These are phyloP conservation scores for Skeletonema potamos DNA, from an alignment of 108 stramenopile species.

Conservation along the genomic window DNA sequence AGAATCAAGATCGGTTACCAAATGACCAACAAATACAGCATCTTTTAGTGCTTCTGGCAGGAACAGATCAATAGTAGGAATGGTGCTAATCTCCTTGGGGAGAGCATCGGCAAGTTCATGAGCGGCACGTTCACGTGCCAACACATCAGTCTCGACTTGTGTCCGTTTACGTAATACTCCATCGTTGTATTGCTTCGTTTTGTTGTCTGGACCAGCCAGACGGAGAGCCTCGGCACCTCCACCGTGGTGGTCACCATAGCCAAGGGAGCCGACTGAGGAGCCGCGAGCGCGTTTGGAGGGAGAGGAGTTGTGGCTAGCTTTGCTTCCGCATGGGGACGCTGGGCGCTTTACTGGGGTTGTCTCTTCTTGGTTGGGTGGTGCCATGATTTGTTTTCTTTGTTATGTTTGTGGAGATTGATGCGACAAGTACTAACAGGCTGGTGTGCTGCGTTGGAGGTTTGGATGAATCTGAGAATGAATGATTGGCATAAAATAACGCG, in stretches of 20 bases:
- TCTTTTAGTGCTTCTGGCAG: constrained; percentile 49
- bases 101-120: constrained; percentile 43
- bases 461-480: too few relatives aligned
- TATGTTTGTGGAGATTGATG: too few relatives aligned
- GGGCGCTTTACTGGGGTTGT: background rate
- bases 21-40: constrained; percentile 69
- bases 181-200: constrained; percentile 17
- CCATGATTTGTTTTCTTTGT: too few relatives aligned
- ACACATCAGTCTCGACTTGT: constrained; percentile 46
- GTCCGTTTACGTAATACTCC: constrained; percentile 45
- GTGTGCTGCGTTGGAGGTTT: too few relatives aligned
- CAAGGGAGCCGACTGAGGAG: background rate
- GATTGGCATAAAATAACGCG: too few relatives aligned
- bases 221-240: constrained; percentile 29
- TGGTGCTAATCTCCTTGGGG: constrained; percentile 24
- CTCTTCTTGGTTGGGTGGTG: background rate
- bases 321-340: background rate
- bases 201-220: constrained; percentile 9
- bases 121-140: constrained; percentile 45
- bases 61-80: constrained; percentile 49
- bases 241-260: constrained; percentile 21
- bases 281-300: constrained; percentile 14
- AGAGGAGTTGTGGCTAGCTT: background rate
- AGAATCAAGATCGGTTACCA: constrained; percentile 77
- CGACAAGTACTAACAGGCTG: too few relatives aligned